These are phyloP conservation scores for Boletus rubescentipes DNA, from an alignment of 768 basidiomycete genomes.

Conservation along the genomic window DNA sequence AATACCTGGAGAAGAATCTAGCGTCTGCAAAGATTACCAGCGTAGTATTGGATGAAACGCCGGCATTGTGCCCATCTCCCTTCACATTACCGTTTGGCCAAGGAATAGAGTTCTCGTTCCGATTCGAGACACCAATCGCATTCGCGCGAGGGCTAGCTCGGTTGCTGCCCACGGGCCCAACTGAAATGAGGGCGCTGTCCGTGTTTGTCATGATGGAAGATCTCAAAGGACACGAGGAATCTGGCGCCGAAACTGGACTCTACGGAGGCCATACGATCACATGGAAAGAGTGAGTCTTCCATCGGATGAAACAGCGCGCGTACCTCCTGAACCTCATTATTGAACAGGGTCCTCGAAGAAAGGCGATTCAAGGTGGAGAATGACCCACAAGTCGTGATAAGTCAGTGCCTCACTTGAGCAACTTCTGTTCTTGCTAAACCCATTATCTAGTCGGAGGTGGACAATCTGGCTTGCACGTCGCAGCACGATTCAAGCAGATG, in stretches of 20 bases:
- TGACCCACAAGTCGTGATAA: constrained; percentile 6
- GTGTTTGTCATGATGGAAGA: constrained; percentile 2
- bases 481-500: constrained; percentile 5
- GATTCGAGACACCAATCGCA: constrained; percentile 5
- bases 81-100: constrained; percentile 1
- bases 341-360: neutral
- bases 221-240: constrained; percentile 1
- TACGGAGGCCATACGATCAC: constrained; percentile 6
- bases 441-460: constrained; percentile 1
- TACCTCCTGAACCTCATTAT: neutral
- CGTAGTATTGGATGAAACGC: constrained; percentile 2
- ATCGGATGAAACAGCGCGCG: neutral
- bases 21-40: neutral
- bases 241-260: neutral
- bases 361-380: constrained; percentile 1
- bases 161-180: neutral
- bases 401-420: neutral
- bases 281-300: neutral
- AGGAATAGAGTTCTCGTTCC: constrained; percentile 3
- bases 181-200: constrained; percentile 1
- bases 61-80: neutral
- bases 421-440: neutral
- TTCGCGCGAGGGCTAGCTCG: neutral
- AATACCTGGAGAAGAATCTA: neutral
- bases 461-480: neutral